Evolutionary conservation across 805 yeast species (phyloP).

Genomic region (Nematodospora valgi): DNA sequence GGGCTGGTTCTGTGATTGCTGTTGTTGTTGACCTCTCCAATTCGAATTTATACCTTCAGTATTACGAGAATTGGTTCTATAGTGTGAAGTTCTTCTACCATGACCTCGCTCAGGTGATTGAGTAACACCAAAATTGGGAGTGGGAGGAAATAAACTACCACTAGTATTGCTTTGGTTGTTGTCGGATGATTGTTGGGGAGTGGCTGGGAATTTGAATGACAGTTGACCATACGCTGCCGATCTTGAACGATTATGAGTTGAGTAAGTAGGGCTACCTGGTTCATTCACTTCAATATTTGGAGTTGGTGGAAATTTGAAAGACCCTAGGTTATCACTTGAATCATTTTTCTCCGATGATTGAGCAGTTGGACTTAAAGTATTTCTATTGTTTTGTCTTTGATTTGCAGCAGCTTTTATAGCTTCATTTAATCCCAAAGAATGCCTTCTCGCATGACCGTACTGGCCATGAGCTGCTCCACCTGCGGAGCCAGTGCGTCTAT

Average conservation of each 20-base stretch:
- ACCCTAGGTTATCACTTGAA: constrained; percentile 17
- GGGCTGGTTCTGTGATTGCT: constrained; percentile 11
- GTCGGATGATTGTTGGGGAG: constrained; percentile 5
- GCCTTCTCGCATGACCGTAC: constrained; percentile 84
- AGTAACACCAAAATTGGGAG: constrained; percentile 46
- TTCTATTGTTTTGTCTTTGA: constrained; percentile 52
- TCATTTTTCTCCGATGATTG: constrained; percentile 11
- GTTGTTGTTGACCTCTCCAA: constrained; percentile 61
- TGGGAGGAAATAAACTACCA: constrained; percentile 44
- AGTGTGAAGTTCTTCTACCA: constrained; percentile 39
- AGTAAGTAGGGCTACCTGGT: constrained; percentile 13
- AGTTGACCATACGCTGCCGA: constrained; percentile 45
- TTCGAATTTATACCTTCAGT: constrained; percentile 46
- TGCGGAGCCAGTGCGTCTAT: constrained; percentile 34
- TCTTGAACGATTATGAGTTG: constrained; percentile 35
- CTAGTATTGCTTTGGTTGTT: too few species aligned
- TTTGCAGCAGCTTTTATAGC: constrained; percentile 97
- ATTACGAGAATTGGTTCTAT: constrained; percentile 33
- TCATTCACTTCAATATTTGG: constrained; percentile 19
- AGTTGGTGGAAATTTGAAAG: constrained; percentile 52
- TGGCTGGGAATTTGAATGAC: constrained; percentile 63
- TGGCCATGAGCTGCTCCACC: constrained; percentile 25
- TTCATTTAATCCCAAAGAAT: constrained; percentile 85
- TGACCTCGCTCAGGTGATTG: constrained; percentile 40
- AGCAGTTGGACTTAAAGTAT: constrained; percentile 26